Conservation (phyloP, 1,284 basidiomycete genomes). For the Microbotryum intermedium region DNA sequence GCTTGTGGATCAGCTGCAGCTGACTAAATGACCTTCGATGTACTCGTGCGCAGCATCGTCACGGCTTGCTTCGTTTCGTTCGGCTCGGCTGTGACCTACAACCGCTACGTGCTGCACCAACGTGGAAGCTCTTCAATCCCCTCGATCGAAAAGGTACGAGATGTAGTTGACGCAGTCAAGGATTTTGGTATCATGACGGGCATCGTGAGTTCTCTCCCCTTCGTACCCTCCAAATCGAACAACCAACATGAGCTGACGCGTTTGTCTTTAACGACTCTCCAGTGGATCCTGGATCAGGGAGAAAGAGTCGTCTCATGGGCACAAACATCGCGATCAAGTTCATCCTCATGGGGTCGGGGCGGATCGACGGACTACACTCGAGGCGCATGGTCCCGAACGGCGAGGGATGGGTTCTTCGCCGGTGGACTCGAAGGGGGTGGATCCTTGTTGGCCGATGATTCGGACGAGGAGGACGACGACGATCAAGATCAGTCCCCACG, state of each 20-base stretch:
- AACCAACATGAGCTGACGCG: background rate
- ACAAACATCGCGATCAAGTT: background rate
- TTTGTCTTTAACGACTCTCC: background rate
- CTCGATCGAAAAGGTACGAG: slow-evolving; percentile 46
- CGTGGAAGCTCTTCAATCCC: slow-evolving; percentile 57
- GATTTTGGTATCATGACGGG: slow-evolving; percentile 55
- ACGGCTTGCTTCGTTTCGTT: slow-evolving; percentile 52
- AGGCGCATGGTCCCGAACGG: background rate
- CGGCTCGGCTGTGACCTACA: slow-evolving; percentile 56
- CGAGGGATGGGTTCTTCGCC: background rate
- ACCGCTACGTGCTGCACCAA: slow-evolving; percentile 55
- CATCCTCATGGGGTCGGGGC: background rate
- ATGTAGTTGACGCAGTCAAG: slow-evolving; percentile 68
- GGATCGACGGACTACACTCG: background rate
- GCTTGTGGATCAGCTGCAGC: background rate
- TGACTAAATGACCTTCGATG: no score
- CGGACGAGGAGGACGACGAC: background rate
- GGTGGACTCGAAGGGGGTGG: background rate
- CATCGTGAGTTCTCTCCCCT: slow-evolving; percentile 13
- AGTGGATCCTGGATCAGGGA: slow-evolving; percentile 18
- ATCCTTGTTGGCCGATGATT: background rate
- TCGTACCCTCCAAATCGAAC: background rate
- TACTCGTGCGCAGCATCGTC: slow-evolving; percentile 51
- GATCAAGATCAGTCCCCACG: no score
- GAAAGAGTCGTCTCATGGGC: slow-evolving; percentile 7